phyloP scores from a whole-genome alignment of 495 filamentous ascomycete species.

The Thozetella sp. region DNA sequence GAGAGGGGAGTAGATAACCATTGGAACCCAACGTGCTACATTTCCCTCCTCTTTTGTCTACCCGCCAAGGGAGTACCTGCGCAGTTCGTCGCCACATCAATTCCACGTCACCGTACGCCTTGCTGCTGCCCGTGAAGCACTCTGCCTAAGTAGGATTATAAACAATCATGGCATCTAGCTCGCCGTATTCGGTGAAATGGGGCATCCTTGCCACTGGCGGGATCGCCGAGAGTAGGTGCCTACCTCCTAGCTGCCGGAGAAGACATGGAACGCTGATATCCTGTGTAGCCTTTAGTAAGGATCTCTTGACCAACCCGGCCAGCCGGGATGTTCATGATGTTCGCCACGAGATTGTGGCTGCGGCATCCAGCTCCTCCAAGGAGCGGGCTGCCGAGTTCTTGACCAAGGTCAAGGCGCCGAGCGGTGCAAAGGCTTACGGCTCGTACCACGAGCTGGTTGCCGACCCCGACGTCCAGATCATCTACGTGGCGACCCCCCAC shows the following conservation, averaged over 20 bases:
- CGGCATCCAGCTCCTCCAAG: conserved; percentile 75
- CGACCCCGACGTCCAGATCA: conserved; percentile 78
- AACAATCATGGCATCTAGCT: conserved; percentile 41
- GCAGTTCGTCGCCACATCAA: background rate
- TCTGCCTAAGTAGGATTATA: too few species aligned
- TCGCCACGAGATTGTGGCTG: conserved; percentile 77
- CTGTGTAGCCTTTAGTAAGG: conserved; percentile 70
- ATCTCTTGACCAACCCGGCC: conserved; percentile 78
- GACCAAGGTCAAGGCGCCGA: conserved; percentile 61
- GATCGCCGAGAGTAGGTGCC: conserved; percentile 68
- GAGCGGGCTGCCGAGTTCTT: conserved; percentile 75
- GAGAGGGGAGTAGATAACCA: too few species aligned
- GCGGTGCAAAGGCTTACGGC: conserved; percentile 72
- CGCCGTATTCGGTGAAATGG: conserved; percentile 69
- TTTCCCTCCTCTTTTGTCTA: background rate
- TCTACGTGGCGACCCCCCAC: conserved; percentile 94
- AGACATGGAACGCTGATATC: background rate
- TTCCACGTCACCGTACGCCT: conserved; percentile 1
- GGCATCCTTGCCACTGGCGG: conserved; percentile 84
- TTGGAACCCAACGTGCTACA: background rate
- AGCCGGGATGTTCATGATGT: conserved; percentile 73
- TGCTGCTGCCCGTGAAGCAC: background rate
- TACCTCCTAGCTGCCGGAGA: background rate
- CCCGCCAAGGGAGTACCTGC: background rate
- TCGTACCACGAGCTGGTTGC: conserved; percentile 78